A percentile compares a stretch with the other conserved stretches of the same genome.
Evolutionary conservation across 139 green algal species (phyloP).

Genomic region (Coccomyxa sp.): DNA sequence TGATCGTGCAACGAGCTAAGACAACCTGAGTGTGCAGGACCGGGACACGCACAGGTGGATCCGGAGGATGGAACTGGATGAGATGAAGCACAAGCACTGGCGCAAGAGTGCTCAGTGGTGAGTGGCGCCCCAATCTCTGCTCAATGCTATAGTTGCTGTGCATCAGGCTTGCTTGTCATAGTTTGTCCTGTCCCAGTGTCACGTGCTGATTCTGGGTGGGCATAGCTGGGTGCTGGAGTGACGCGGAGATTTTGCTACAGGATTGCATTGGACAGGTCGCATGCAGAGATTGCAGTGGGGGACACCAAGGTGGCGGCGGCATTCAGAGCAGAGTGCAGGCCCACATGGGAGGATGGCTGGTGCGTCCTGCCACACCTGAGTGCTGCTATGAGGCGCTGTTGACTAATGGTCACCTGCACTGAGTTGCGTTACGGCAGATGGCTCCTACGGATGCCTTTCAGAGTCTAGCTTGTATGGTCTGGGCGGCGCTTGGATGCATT

Average conservation of each 20-base stretch:
- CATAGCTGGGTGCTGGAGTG: too few relatives aligned
- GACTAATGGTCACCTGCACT: too few relatives aligned
- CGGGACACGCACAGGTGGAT: background rate
- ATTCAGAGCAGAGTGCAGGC: constrained; percentile 19
- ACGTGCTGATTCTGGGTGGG: too few relatives aligned
- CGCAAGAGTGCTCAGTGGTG: constrained; percentile 21
- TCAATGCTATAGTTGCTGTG: background rate
- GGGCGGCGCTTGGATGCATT: too few relatives aligned
- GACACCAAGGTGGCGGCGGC: constrained; percentile 18
- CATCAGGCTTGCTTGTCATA: background rate
- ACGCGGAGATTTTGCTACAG: background rate
- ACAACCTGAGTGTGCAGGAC: too few relatives aligned
- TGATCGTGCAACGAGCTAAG: too few relatives aligned
- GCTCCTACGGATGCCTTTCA: too few relatives aligned
- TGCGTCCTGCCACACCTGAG: background rate
- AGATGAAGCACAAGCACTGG: background rate
- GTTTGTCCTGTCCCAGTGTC: too few relatives aligned
- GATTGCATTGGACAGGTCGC: constrained; percentile 17
- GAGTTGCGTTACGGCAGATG: too few relatives aligned
- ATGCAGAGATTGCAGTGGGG: constrained; percentile 15
- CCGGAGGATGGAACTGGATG: background rate
- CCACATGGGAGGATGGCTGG: background rate
- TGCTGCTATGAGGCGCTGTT: background rate
- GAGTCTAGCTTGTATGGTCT: too few relatives aligned
- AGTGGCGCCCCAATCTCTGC: background rate